Conservation (phyloP, 306 rosid species). For the Medicago arabica region DNA sequence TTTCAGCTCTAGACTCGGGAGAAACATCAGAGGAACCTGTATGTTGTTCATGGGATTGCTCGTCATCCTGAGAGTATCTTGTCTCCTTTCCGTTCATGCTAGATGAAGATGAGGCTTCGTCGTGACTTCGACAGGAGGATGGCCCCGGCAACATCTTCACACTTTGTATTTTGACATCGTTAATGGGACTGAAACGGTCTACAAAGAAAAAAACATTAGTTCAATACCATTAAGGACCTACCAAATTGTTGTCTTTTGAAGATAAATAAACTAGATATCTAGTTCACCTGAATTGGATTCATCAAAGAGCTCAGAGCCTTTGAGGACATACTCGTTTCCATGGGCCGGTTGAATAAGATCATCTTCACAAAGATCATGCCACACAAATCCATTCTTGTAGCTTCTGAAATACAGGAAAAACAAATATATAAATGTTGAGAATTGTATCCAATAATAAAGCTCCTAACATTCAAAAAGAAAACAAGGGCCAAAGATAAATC, state of each 20-base stretch:
- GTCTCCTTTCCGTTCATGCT: constrained; percentile 90
- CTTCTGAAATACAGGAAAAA: constrained; percentile 65
- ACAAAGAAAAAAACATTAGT: constrained; percentile 30
- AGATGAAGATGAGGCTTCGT: constrained; percentile 82
- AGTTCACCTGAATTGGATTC: constrained; percentile 80
- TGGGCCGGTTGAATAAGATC: constrained; percentile 90
- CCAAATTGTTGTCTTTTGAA: not conserved
- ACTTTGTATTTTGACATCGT: constrained; percentile 60
- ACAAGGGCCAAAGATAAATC: constrained; percentile 8
- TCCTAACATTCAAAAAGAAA: constrained; percentile 1
- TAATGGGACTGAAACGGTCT: constrained; percentile 76
- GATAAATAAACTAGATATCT: constrained; percentile 31
- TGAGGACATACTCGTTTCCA: constrained; percentile 94
- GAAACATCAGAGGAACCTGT: constrained; percentile 73
- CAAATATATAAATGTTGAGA: constrained; percentile 22
- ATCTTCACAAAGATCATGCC: constrained; percentile 95
- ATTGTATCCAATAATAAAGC: constrained; percentile 9
- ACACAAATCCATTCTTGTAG: constrained; percentile 92
- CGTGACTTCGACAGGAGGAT: constrained; percentile 71
- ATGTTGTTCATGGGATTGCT: constrained; percentile 65
- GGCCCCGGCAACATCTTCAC: constrained; percentile 83
- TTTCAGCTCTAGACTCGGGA: constrained; percentile 71
- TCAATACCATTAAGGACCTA: constrained; percentile 27
- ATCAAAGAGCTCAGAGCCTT: constrained; percentile 98
- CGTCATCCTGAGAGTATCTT: constrained; percentile 77